Percentiles rank a stretch among this genome's conserved stretches.
These are phyloP conservation scores for Melampsora occidentalis DNA, from an alignment of 1,284 basidiomycete species.

Conservation along the genomic window DNA sequence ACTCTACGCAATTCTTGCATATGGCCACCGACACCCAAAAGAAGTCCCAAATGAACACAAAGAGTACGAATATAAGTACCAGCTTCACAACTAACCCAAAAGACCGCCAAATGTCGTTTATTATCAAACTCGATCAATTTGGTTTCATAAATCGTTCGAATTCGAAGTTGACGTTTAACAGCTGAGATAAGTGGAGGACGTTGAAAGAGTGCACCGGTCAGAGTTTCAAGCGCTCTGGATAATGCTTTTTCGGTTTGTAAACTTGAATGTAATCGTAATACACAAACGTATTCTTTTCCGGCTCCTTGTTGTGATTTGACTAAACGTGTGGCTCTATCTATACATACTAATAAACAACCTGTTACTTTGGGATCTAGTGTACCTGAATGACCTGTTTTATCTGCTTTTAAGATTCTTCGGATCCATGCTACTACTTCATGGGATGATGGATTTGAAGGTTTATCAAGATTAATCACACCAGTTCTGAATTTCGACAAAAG, in stretches of 20 bases:
- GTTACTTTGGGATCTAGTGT: slow-evolving; percentile 99
- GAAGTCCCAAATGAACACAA: slow-evolving; percentile 91
- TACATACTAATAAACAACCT: slow-evolving; percentile 96
- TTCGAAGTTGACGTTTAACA: slow-evolving; percentile 95
- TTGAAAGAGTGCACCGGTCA: slow-evolving; percentile 98
- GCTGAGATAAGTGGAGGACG: slow-evolving; percentile 97
- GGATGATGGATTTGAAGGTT: slow-evolving; percentile 99
- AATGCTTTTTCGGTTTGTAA: slow-evolving; percentile 79
- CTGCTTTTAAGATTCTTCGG: slow-evolving; percentile 86
- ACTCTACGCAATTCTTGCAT: slow-evolving; percentile 99
- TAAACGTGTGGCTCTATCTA: slow-evolving; percentile 98
- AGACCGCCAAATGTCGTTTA: slow-evolving; percentile 91
- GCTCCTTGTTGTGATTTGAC: slow-evolving; percentile 98
- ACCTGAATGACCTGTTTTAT: slow-evolving; percentile 97
- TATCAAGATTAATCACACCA: slow-evolving; percentile 98
- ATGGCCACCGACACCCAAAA: slow-evolving; percentile 95
- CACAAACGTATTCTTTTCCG: slow-evolving; percentile 98
- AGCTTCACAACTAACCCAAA: slow-evolving; percentile 98
- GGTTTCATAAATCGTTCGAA: slow-evolving; percentile 95
- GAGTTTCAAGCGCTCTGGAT: slow-evolving; percentile 88
- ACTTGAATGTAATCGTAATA: slow-evolving; percentile 82
- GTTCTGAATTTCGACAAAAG: slow-evolving; percentile 61
- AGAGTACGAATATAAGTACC: slow-evolving; percentile 98
- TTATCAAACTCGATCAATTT: slow-evolving; percentile 97
- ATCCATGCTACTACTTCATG: slow-evolving; percentile 99